Conservation (phyloP, 2,329 filamentous ascomycete genomes). For the Phaeomoniella chlamydospora region DNA sequence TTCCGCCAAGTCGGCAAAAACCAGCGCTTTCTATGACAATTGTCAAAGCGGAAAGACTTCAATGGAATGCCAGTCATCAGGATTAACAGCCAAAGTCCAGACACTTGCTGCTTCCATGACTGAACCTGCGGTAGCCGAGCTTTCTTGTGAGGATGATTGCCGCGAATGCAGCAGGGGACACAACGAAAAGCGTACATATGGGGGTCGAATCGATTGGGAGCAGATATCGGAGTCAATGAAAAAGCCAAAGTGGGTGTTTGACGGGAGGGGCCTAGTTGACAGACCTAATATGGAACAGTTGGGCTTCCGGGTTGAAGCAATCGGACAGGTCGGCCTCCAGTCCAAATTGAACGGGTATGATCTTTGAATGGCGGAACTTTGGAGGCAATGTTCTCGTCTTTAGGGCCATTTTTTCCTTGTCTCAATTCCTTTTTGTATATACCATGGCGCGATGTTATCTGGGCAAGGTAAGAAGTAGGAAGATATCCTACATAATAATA, state of each 20-base stretch:
- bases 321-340: too few species aligned
- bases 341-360: too few species aligned
- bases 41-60: not conserved
- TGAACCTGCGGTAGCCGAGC: conserved; percentile 5
- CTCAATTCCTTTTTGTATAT: too few species aligned
- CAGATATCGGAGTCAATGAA: conserved; percentile 28
- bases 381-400: too few species aligned
- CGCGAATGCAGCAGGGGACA: conserved; percentile 12
- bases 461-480: too few species aligned
- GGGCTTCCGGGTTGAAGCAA: conserved; percentile 19
- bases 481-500: too few species aligned
- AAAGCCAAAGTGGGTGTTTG: conserved; percentile 34
- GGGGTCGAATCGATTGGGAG: conserved; percentile 27
- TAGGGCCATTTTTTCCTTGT: too few species aligned
- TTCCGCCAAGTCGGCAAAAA: conserved; percentile 2
- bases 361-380: too few species aligned
- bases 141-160: conserved; percentile 13
- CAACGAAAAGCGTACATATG: conserved; percentile 6
- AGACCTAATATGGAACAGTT: conserved; percentile 17
- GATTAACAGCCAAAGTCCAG: not conserved
- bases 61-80: not conserved
- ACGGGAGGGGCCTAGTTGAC: conserved; percentile 26
- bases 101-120: not conserved
- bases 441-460: too few species aligned
- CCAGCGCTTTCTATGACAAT: too few species aligned